Conservation (phyloP, 805 yeast genomes). For the Zygosaccharomyces siamensis region DNA sequence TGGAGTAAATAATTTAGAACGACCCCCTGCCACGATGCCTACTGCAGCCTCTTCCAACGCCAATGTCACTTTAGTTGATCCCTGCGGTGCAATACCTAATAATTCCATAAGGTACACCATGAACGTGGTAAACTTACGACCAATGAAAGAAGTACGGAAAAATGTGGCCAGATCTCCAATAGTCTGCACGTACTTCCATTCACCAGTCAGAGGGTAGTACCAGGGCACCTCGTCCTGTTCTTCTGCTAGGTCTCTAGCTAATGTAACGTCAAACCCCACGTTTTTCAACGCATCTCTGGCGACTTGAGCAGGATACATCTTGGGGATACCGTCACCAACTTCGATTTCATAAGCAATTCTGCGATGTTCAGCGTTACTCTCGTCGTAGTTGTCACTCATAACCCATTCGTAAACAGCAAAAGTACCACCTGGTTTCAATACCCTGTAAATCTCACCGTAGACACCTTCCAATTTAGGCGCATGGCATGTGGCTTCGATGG, state of each 20-base stretch:
- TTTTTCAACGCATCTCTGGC: slow-evolving; percentile 80
- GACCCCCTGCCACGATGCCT: slow-evolving; percentile 90
- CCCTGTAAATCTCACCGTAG: slow-evolving; percentile 88
- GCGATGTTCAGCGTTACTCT: slow-evolving; percentile 80
- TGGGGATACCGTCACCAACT: slow-evolving; percentile 98
- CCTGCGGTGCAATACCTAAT: slow-evolving; percentile 87
- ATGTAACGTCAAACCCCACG: slow-evolving; percentile 81
- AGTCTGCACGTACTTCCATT: slow-evolving; percentile 80
- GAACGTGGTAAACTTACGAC: slow-evolving; percentile 80
- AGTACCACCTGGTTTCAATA: slow-evolving; percentile 93
- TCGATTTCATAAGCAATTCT: slow-evolving; percentile 95
- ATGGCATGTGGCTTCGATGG: slow-evolving; percentile 97
- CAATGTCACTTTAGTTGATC: slow-evolving; percentile 79
- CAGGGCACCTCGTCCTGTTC: slow-evolving; percentile 83
- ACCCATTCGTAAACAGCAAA: slow-evolving; percentile 99
- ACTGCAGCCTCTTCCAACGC: slow-evolving; percentile 98
- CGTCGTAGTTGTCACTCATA: slow-evolving; percentile 92
- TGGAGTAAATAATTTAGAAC: slow-evolving; percentile 86
- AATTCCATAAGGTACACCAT: slow-evolving; percentile 78
- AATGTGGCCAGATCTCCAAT: slow-evolving; percentile 74
- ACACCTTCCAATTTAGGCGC: slow-evolving; percentile 97
- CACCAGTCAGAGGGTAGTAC: slow-evolving; percentile 96
- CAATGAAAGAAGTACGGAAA: slow-evolving; percentile 80
- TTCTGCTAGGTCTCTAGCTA: slow-evolving; percentile 79
- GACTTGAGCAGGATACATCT: slow-evolving; percentile 81